Evolutionary conservation across 1,284 basidiomycete genomes (phyloP).

Genomic region (Lentinula novae-zelandiae): DNA sequence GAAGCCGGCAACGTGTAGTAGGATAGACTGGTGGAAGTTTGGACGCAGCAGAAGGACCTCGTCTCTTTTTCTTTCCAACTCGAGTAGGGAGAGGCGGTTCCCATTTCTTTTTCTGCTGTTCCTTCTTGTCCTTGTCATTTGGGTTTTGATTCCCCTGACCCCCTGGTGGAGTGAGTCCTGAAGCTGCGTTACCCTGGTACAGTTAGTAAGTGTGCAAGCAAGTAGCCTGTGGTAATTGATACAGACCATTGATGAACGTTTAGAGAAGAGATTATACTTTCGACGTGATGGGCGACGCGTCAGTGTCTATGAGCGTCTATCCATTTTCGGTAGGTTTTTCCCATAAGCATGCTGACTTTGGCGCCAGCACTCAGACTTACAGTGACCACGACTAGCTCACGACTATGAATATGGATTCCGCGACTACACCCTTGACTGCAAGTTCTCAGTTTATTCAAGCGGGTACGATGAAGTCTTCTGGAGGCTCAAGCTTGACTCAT

Average conservation of each 20-base stretch:
- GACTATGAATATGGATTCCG: conserved; percentile 17
- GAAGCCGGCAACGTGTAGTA: conserved; percentile 93
- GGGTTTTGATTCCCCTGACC: conserved; percentile 49
- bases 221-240: conserved; percentile 18
- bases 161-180: conserved; percentile 54
- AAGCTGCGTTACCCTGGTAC: conserved; percentile 75
- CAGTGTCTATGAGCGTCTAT: conserved; percentile 22
- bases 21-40: conserved; percentile 95
- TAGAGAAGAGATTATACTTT: conserved; percentile 18
- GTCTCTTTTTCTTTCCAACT: conserved; percentile 92
- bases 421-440: conserved; percentile 51
- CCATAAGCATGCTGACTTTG: neutral
- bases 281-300: conserved; percentile 45
- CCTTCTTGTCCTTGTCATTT: conserved; percentile 59
- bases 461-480: conserved; percentile 31
- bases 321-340: conserved; percentile 21
- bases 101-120: conserved; percentile 92
- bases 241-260: conserved; percentile 17
- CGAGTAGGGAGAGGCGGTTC: conserved; percentile 97
- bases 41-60: conserved; percentile 87
- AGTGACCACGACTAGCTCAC: neutral
- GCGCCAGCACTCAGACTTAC: neutral
- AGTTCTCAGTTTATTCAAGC: conserved; percentile 75
- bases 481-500: conserved; percentile 10
- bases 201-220: neutral